Percentiles rank a stretch among this genome's conserved stretches.
phyloP scores from a whole-genome alignment of 177 flowering plant species.

The Vitis hybrid region DNA sequence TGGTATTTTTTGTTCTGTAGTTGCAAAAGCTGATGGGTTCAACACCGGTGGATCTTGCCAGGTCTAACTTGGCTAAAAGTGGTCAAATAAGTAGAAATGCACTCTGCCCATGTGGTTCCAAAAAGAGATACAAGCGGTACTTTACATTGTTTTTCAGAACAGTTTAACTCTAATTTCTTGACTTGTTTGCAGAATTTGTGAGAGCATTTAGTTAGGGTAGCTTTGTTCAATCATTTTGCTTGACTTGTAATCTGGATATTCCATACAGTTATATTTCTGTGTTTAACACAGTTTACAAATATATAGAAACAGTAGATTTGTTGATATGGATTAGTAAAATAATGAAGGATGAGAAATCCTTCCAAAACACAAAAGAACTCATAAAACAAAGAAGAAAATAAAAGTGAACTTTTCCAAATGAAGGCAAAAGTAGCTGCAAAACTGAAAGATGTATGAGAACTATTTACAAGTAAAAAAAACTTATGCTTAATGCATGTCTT shows the following conservation, averaged over 20 bases:
- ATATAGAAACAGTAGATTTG: no score
- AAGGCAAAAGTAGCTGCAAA: no score
- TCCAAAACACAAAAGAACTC: no score
- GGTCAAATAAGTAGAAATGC: slow-evolving; percentile 92
- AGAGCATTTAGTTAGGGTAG: background rate
- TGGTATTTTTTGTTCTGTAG: slow-evolving; percentile 34
- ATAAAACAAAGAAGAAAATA: no score
- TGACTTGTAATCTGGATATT: background rate
- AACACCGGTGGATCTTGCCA: slow-evolving; percentile 85
- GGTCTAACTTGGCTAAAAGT: slow-evolving; percentile 89
- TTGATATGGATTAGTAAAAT: no score
- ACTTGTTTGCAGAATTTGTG: background rate
- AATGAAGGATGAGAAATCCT: no score
- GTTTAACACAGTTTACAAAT: background rate
- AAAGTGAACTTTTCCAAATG: no score
- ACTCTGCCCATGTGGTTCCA: slow-evolving; percentile 93
- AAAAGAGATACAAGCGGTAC: slow-evolving; percentile 91
- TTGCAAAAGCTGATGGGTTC: slow-evolving; percentile 91
- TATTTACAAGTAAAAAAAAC: no score
- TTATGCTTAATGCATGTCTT: no score
- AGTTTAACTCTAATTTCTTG: background rate
- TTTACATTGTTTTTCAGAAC: background rate
- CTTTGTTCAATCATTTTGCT: no score
- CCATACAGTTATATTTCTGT: background rate
- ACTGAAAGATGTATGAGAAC: no score